Conservation (phyloP, 495 filamentous ascomycete genomes). For the Penicillium taxi region DNA sequence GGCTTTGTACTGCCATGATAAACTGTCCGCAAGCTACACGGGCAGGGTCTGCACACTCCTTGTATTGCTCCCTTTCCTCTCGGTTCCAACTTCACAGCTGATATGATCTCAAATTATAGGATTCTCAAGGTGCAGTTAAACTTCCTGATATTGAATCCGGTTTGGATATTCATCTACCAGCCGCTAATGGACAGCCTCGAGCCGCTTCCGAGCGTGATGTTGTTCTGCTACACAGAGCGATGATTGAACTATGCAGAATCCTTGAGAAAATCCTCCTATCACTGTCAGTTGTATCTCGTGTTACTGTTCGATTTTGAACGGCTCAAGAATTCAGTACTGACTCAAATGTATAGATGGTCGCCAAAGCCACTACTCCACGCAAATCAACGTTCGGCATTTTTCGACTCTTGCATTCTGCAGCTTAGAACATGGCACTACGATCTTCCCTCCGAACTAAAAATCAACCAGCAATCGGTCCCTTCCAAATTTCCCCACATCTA, state of each 20-base stretch:
- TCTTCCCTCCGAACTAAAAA: conserved; percentile 15
- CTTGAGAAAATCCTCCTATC: conserved; percentile 22
- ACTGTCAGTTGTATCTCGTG: conserved; percentile 10
- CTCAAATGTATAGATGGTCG: conserved; percentile 14
- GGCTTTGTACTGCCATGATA: conserved; percentile 26
- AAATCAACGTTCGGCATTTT: conserved; percentile 15
- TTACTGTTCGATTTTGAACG: not conserved
- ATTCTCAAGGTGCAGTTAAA: conserved; percentile 23
- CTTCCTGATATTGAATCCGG: conserved; percentile 17
- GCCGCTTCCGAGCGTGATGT: conserved; percentile 13
- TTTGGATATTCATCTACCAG: conserved; percentile 7
- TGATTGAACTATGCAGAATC: conserved; percentile 23
- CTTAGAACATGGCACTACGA: conserved; percentile 25
- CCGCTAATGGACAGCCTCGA: conserved; percentile 13
- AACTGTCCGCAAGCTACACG: conserved; percentile 24
- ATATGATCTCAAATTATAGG: conserved; percentile 7
- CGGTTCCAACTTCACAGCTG: no score
- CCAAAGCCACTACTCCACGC: conserved; percentile 18
- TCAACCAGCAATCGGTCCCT: conserved; percentile 8
- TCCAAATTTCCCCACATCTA: conserved; percentile 21
- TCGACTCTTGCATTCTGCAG: conserved; percentile 21
- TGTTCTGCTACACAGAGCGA: conserved; percentile 15
- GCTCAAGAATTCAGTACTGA: not conserved
- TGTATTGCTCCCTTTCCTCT: conserved; percentile 10
- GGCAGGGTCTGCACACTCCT: conserved; percentile 26